A percentile compares a stretch with the other conserved stretches of the same genome.
phyloP scores from a whole-genome alignment of 2,329 filamentous ascomycete species.

The Penicillium brasilianum region DNA sequence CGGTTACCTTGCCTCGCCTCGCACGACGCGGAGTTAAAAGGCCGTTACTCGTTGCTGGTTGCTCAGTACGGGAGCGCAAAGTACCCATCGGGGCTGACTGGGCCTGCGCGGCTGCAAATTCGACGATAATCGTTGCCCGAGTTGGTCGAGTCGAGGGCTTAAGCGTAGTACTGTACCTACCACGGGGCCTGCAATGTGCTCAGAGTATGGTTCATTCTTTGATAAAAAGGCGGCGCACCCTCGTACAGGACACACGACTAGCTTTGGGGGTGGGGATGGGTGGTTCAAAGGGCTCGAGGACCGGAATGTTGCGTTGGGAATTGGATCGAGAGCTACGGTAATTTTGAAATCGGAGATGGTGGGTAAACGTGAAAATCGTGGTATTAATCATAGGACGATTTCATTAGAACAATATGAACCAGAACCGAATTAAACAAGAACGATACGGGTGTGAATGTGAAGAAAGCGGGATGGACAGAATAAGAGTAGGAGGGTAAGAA shows the following conservation, averaged over 20 bases:
- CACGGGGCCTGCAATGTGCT: background rate
- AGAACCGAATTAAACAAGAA: slow-evolving; percentile 25
- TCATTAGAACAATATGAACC: slow-evolving; percentile 34
- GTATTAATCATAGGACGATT: slow-evolving; percentile 25
- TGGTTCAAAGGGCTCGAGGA: slow-evolving; percentile 17
- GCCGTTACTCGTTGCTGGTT: slow-evolving; percentile 5
- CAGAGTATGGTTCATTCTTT: background rate
- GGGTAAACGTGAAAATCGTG: slow-evolving; percentile 18
- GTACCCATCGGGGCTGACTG: background rate
- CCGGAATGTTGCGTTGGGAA: slow-evolving; percentile 12
- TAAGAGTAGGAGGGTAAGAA: slow-evolving; percentile 16
- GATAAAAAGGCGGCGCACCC: background rate
- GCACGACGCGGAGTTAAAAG: slow-evolving; percentile 5
- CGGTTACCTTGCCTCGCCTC: slow-evolving; percentile 19
- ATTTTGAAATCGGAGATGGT: background rate
- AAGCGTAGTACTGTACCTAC: background rate
- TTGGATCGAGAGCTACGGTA: background rate
- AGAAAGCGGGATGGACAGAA: slow-evolving; percentile 19
- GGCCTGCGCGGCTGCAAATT: slow-evolving; percentile 15
- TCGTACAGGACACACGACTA: background rate
- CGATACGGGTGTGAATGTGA: slow-evolving; percentile 4
- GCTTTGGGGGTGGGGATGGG: slow-evolving; percentile 1
- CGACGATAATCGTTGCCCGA: slow-evolving; percentile 23
- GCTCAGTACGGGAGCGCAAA: slow-evolving; percentile 18
- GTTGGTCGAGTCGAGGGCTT: slow-evolving; percentile 23